A percentile compares a stretch with the other conserved stretches of the same genome.
Evolutionary conservation across 2,329 filamentous ascomycete species (phyloP).

Genomic region (Gyromitra esculenta): DNA sequence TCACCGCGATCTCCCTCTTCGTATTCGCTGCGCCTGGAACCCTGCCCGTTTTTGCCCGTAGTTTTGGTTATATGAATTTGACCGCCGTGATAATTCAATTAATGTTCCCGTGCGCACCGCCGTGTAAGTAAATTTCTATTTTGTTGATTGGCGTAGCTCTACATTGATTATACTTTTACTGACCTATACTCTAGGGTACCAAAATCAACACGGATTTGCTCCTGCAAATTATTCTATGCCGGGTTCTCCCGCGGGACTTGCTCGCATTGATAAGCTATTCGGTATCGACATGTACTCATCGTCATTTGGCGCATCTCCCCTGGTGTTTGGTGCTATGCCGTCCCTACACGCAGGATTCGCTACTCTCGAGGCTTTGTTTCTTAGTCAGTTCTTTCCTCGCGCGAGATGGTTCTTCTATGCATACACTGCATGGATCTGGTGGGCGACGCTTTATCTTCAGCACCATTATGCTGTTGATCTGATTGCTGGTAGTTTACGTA

Average conservation of each 20-base stretch:
- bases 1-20: constrained; percentile 82
- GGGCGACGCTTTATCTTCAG: constrained; percentile 94
- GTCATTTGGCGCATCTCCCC: constrained; percentile 85
- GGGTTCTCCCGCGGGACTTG: constrained; percentile 87
- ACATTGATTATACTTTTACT: constrained; percentile 6
- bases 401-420: constrained; percentile 80
- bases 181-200: constrained; percentile 69
- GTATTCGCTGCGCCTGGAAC: constrained; percentile 87
- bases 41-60: constrained; percentile 81
- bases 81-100: constrained; percentile 87
- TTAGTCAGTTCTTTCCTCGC: constrained; percentile 89
- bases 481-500: constrained; percentile 77
- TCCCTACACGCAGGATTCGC: constrained; percentile 90
- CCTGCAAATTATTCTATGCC: constrained; percentile 92
- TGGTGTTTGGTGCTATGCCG: constrained; percentile 95
- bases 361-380: constrained; percentile 90
- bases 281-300: constrained; percentile 93
- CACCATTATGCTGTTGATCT: constrained; percentile 97
- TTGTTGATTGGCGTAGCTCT: constrained; percentile 28
- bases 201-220: constrained; percentile 90
- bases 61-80: constrained; percentile 93
- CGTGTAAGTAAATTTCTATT: constrained; percentile 66
- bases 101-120: constrained; percentile 90
- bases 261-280: constrained; percentile 85
- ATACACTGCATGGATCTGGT: constrained; percentile 95